Evolutionary conservation across 257 asterid genomes (phyloP).

Genomic region (Solanum corneliomulleri): DNA sequence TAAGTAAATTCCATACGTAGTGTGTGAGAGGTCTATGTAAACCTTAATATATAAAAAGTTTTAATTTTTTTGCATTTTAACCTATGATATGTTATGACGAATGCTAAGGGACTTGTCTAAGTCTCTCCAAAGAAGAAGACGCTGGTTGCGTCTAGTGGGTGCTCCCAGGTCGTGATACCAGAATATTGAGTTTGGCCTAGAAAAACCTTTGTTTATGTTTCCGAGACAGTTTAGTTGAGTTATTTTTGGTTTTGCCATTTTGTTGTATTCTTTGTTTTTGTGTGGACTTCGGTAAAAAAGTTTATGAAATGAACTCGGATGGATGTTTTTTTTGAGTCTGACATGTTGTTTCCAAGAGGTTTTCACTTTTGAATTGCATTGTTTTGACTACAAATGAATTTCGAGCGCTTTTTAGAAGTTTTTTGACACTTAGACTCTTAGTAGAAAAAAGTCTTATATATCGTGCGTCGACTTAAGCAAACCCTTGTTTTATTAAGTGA

Average conservation of each 20-base stretch:
- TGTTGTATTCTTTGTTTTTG: not conserved
- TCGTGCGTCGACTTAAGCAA: not conserved
- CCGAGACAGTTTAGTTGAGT: not conserved
- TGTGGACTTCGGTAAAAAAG: not conserved
- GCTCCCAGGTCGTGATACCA: too few relatives aligned
- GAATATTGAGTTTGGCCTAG: not conserved
- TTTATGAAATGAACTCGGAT: not conserved
- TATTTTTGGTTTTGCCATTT: too few relatives aligned
- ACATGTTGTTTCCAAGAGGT: not conserved
- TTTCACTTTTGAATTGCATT: not conserved
- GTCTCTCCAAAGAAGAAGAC: too few relatives aligned
- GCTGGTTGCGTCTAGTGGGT: too few relatives aligned
- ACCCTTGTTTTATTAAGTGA: not conserved
- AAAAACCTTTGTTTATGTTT: not conserved
- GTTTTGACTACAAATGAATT: too few relatives aligned
- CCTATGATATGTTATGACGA: too few relatives aligned
- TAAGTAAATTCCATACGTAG: too few relatives aligned
- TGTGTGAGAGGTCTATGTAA: too few relatives aligned
- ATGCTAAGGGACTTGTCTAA: too few relatives aligned
- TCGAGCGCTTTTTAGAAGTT: not conserved
- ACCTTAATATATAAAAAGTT: too few relatives aligned
- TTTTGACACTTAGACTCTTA: not conserved
- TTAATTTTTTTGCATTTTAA: too few relatives aligned
- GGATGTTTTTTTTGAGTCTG: not conserved
- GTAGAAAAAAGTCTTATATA: too few relatives aligned